These are phyloP conservation scores for Xylaria grammica DNA, from an alignment of 495 filamentous ascomycete genomes.

Conservation along the genomic window DNA sequence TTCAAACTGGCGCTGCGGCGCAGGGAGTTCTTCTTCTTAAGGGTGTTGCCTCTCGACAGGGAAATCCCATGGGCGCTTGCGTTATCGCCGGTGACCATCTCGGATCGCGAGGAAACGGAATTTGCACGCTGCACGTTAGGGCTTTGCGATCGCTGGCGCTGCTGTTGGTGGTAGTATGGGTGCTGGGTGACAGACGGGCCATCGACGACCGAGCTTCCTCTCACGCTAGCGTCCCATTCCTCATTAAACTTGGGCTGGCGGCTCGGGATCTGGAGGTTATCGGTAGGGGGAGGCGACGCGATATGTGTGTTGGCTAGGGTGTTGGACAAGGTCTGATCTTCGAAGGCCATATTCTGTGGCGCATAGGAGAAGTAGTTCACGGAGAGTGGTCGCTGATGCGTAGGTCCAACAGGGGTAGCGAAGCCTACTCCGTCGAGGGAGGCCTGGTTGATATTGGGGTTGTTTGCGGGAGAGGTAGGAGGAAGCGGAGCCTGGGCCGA, in stretches of 20 bases:
- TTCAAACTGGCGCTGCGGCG: conserved; percentile 75
- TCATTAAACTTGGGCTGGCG: conserved; percentile 62
- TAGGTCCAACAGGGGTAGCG: conserved; percentile 19
- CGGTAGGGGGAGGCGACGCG: conserved; percentile 35
- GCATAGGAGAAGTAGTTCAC: conserved; percentile 32
- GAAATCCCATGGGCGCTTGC: conserved; percentile 39
- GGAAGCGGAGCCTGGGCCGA: conserved; percentile 27
- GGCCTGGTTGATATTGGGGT: conserved; percentile 32
- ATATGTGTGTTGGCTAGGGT: conserved; percentile 48
- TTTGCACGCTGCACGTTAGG: conserved; percentile 54
- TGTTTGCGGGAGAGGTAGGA: conserved; percentile 19
- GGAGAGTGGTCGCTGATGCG: conserved; percentile 27
- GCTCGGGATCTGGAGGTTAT: conserved; percentile 24
- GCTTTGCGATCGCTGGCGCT: conserved; percentile 24
- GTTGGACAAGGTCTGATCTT: conserved; percentile 49
- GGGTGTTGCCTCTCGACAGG: conserved; percentile 73
- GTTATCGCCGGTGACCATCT: conserved; percentile 47
- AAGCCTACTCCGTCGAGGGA: conserved; percentile 25
- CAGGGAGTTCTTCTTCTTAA: conserved; percentile 85
- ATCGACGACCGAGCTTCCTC: conserved; percentile 66
- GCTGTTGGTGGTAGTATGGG: conserved; percentile 26
- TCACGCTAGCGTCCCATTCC: conserved; percentile 73
- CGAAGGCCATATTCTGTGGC: conserved; percentile 32
- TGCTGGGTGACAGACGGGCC: conserved; percentile 32
- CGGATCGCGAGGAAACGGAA: conserved; percentile 54